Evolutionary conservation across 1,284 basidiomycete species (phyloP).

Genomic region (Neolentinus lepideus): DNA sequence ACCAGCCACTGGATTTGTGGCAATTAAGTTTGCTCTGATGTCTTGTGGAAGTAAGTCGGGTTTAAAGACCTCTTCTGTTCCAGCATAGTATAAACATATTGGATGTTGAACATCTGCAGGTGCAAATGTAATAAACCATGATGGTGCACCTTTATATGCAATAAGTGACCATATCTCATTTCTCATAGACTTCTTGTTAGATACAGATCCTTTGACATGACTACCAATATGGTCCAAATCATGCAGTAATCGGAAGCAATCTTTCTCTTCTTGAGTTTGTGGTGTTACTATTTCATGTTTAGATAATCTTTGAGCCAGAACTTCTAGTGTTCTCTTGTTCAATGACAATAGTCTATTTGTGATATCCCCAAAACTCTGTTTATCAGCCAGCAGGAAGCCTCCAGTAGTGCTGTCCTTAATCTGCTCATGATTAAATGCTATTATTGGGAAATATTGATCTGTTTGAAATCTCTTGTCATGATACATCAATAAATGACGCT

Average conservation of each 20-base stretch:
- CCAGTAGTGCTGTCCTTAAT: slow-evolving; percentile 19
- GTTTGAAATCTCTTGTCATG: slow-evolving; percentile 31
- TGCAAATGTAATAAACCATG: slow-evolving; percentile 30
- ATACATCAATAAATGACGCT: slow-evolving; percentile 25
- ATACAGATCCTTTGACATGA: slow-evolving; percentile 23
- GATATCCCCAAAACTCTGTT: neutral
- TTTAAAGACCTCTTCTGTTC: slow-evolving; percentile 6
- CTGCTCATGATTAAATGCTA: slow-evolving; percentile 33
- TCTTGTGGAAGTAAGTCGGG: neutral
- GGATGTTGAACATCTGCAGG: slow-evolving; percentile 24
- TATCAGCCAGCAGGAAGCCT: slow-evolving; percentile 21
- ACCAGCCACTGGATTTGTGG: neutral
- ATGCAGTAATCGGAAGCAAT: slow-evolving; percentile 24
- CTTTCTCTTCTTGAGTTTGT: slow-evolving; percentile 21
- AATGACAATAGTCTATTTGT: slow-evolving; percentile 14
- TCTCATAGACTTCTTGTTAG: slow-evolving; percentile 25
- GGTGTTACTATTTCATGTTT: slow-evolving; percentile 17
- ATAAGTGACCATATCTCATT: slow-evolving; percentile 32
- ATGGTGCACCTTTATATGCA: slow-evolving; percentile 21
- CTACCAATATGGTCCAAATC: slow-evolving; percentile 26
- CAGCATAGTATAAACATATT: slow-evolving; percentile 23
- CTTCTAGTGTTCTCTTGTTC: slow-evolving; percentile 17
- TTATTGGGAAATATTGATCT: slow-evolving; percentile 25
- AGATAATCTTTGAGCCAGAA: slow-evolving; percentile 15
- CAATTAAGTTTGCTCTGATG: slow-evolving; percentile 7